These are phyloP conservation scores for Xanthoparmelia taractica DNA, from an alignment of 495 filamentous ascomycete species.

Conservation along the genomic window DNA sequence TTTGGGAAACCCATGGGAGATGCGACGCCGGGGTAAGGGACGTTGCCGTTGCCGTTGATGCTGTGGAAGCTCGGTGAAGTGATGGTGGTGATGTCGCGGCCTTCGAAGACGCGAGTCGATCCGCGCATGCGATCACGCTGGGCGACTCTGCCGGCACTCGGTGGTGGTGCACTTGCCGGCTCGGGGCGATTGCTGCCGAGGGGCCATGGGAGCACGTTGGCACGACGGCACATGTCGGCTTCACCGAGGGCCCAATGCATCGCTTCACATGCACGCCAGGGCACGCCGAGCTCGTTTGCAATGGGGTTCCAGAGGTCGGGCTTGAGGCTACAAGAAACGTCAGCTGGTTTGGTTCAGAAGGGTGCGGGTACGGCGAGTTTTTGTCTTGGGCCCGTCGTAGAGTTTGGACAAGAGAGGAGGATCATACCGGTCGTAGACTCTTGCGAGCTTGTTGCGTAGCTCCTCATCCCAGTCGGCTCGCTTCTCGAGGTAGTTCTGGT, in stretches of 20 bases:
- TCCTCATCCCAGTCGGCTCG: slow-evolving; percentile 93
- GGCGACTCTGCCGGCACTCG: slow-evolving; percentile 19
- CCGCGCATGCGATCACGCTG: slow-evolving; percentile 22
- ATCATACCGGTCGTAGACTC: slow-evolving; percentile 84
- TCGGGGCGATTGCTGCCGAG: slow-evolving; percentile 20
- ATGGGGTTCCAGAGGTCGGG: slow-evolving; percentile 95
- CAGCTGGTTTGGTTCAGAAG: neutral
- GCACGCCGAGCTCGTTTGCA: slow-evolving; percentile 89
- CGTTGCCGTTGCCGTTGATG: slow-evolving; percentile 6
- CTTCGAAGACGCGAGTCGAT: slow-evolving; percentile 20
- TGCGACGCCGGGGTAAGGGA: neutral
- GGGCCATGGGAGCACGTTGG: slow-evolving; percentile 75
- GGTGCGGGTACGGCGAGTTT: neutral
- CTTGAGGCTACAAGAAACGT: slow-evolving; percentile 62
- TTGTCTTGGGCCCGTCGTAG: neutral
- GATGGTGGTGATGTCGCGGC: slow-evolving; percentile 17
- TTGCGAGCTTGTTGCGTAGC: slow-evolving; percentile 89
- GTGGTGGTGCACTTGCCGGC: neutral
- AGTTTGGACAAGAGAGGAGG: neutral
- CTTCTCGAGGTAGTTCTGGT: slow-evolving; percentile 94
- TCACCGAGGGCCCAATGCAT: slow-evolving; percentile 99
- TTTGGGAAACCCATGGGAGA: slow-evolving; percentile 5
- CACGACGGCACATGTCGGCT: slow-evolving; percentile 81
- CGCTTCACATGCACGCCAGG: slow-evolving; percentile 90
- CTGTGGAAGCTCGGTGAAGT: slow-evolving; percentile 13